phyloP scores from a whole-genome alignment of 495 filamentous ascomycete genomes.

The Evansstolkia leycettana region DNA sequence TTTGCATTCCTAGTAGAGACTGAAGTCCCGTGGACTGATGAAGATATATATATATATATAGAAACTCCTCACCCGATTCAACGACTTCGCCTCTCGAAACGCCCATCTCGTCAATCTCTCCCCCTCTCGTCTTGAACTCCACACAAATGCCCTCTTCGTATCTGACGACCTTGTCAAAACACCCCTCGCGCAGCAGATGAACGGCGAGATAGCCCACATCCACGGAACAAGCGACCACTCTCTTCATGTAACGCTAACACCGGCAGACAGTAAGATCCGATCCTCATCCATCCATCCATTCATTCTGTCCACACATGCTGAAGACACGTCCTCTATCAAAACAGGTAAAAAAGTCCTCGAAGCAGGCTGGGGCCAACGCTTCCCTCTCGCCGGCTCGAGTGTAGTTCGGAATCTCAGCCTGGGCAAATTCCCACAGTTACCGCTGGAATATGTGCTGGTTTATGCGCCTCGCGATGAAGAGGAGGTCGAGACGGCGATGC shows the following conservation, averaged over 20 bases:
- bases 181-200: slow-evolving; percentile 8
- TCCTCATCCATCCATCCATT: not conserved
- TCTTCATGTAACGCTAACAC: slow-evolving; percentile 66
- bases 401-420: slow-evolving; percentile 31
- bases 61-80: slow-evolving; percentile 16
- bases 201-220: slow-evolving; percentile 68
- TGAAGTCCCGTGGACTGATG: too few species aligned
- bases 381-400: slow-evolving; percentile 55
- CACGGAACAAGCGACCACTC: slow-evolving; percentile 55
- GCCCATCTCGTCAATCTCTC: slow-evolving; percentile 18
- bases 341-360: slow-evolving; percentile 58
- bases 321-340: not conserved
- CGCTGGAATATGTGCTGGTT: slow-evolving; percentile 52
- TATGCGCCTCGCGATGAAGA: slow-evolving; percentile 66
- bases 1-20: not conserved
- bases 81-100: slow-evolving; percentile 15
- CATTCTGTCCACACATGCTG: too few species aligned
- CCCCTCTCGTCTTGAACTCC: slow-evolving; percentile 15
- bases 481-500: slow-evolving; percentile 55
- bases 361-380: slow-evolving; percentile 81
- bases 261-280: slow-evolving; percentile 44
- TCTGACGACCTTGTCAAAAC: slow-evolving; percentile 10
- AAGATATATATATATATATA: slow-evolving; percentile 4
- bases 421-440: slow-evolving; percentile 17
- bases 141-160: slow-evolving; percentile 19